phyloP scores from a whole-genome alignment of 2,329 filamentous ascomycete genomes.

The Penicillium brasilianum region DNA sequence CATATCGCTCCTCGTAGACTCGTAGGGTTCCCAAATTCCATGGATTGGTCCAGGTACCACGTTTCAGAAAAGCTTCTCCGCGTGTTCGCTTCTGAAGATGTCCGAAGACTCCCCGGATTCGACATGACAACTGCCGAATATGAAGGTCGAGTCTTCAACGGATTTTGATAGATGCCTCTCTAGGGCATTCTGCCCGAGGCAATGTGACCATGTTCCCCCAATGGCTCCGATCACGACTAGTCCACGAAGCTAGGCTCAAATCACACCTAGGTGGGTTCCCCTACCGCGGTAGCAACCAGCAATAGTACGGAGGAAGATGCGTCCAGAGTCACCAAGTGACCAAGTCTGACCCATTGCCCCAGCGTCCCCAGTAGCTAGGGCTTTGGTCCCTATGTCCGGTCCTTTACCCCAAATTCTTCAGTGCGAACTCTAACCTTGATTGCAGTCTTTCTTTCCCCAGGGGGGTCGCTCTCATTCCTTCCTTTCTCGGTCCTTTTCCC shows the following conservation, averaged over 20 bases:
- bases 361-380: not conserved
- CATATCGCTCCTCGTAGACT: not conserved
- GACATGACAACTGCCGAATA: not conserved
- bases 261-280: constrained; percentile 3
- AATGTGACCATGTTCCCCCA: not conserved
- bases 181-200: not conserved
- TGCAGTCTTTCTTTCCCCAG: not conserved
- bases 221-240: not conserved
- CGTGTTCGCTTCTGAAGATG: not conserved
- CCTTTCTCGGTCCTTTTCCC: not conserved
- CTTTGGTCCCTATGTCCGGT: not conserved
- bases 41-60: not conserved
- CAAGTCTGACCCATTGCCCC: not conserved
- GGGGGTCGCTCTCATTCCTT: not conserved
- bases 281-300: constrained; percentile 2
- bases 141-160: not conserved
- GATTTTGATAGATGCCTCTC: not conserved
- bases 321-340: not conserved
- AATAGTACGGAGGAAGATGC: not conserved
- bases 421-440: constrained; percentile 1
- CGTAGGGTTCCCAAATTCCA: no score
- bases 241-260: not conserved
- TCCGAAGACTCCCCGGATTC: not conserved
- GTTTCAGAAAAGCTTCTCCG: not conserved
- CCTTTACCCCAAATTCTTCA: constrained; percentile 7